A percentile compares a stretch with the other conserved stretches of the same genome.
Conservation (phyloP, 257 asterid genomes). For the Solanum ossicruentum region DNA sequence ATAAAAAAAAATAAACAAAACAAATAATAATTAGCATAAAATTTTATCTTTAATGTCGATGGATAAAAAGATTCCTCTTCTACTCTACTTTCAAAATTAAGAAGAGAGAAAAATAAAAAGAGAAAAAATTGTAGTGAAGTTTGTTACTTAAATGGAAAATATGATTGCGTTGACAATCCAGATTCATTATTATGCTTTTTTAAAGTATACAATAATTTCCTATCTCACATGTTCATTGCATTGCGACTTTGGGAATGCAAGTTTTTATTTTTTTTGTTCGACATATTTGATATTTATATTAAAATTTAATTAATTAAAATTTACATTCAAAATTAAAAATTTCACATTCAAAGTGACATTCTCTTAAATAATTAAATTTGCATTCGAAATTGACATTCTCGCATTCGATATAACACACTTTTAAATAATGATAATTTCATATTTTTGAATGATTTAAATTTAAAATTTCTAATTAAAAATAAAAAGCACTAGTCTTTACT, state of each 20-base stretch:
- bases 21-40: not conserved
- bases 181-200: not conserved
- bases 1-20: too few species aligned
- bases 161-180: not conserved
- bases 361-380: not conserved
- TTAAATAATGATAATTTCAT: not conserved
- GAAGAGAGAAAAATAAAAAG: not conserved
- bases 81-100: not conserved
- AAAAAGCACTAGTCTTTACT: not conserved
- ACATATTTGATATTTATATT: not conserved
- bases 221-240: not conserved
- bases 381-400: not conserved
- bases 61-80: not conserved
- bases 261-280: not conserved
- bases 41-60: not conserved
- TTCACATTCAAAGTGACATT: not conserved
- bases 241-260: not conserved
- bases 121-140: not conserved
- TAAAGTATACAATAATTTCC: not conserved
- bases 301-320: not conserved
- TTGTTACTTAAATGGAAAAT: not conserved
- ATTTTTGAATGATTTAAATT: too few species aligned
- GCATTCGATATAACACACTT: not conserved
- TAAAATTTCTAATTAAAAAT: too few species aligned
- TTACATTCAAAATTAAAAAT: not conserved